phyloP scores from a whole-genome alignment of 176 grass and related monocot species.

The Cenchrus purpureus region DNA sequence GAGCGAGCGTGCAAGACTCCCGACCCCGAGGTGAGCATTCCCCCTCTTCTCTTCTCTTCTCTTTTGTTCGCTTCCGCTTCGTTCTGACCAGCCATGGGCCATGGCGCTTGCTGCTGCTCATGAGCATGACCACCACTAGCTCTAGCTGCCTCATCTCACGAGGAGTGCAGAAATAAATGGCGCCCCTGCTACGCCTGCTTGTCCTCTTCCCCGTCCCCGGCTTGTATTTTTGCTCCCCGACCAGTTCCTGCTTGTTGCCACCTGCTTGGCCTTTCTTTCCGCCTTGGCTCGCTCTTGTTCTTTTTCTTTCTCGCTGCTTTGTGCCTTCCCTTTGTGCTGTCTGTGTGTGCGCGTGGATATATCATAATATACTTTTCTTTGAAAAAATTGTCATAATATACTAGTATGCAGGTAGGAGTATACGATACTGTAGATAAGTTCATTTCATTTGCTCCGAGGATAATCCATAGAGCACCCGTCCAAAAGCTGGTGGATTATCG shows the following conservation, averaged over 20 bases:
- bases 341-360: too few relatives aligned
- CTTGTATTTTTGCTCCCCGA: conserved; percentile 36
- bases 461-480: too few relatives aligned
- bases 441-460: too few relatives aligned
- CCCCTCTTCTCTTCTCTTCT: conserved; percentile 25
- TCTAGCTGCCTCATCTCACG: background rate
- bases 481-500: too few relatives aligned
- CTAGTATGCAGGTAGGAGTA: too few relatives aligned
- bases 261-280: conserved; percentile 31
- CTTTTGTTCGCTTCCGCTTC: conserved; percentile 13
- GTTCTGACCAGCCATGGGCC: too few relatives aligned
- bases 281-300: background rate
- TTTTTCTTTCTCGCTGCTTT: background rate
- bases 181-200: background rate
- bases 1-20: background rate
- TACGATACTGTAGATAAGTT: too few relatives aligned
- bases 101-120: background rate
- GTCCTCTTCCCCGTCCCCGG: conserved; percentile 4
- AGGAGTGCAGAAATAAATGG: conserved; percentile 38
- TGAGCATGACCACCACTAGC: background rate
- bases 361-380: too few relatives aligned
- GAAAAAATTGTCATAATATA: too few relatives aligned
- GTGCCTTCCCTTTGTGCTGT: too few relatives aligned
- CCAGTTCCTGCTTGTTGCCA: conserved; percentile 48
- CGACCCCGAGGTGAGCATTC: conserved; percentile 12